phyloP scores from a whole-genome alignment of 2,329 filamentous ascomycete species.

The Xylaria sp. region DNA sequence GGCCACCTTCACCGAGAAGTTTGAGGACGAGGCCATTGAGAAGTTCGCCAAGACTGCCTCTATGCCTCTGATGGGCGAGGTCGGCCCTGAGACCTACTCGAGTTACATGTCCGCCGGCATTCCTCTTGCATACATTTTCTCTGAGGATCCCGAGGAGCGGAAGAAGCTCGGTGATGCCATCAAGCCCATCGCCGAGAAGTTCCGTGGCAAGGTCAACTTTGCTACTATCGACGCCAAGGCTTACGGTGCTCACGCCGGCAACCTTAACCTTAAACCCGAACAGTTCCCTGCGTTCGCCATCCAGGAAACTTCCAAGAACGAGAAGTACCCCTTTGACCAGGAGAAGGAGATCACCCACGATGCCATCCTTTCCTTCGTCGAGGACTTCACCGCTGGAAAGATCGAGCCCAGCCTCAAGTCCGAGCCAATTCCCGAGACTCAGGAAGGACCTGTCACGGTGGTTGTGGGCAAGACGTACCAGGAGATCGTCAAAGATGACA shows the following conservation, averaged over 20 bases:
- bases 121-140: constrained; percentile 96
- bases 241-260: constrained; percentile 92
- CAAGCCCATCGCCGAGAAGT: constrained; percentile 85
- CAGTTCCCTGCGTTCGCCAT: constrained; percentile 98
- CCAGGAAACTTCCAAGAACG: constrained; percentile 92
- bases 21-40: constrained; percentile 78
- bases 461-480: constrained; percentile 95
- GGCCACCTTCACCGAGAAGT: constrained; percentile 77
- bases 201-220: constrained; percentile 95
- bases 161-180: constrained; percentile 74
- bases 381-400: constrained; percentile 84
- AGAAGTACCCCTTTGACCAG: constrained; percentile 94
- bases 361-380: constrained; percentile 78
- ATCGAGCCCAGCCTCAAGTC: constrained; percentile 97
- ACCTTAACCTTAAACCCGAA: constrained; percentile 95
- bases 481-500: constrained; percentile 85
- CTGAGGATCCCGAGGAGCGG: constrained; percentile 89
- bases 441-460: constrained; percentile 85
- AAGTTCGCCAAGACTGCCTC: constrained; percentile 82
- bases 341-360: constrained; percentile 74
- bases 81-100: constrained; percentile 95
- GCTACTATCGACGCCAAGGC: constrained; percentile 94
- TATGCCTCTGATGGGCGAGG: constrained; percentile 90
- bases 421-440: constrained; percentile 90
- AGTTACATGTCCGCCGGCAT: constrained; percentile 92